phyloP scores from a whole-genome alignment of 345 rosid genomes.

The Murraya koenigii region DNA sequence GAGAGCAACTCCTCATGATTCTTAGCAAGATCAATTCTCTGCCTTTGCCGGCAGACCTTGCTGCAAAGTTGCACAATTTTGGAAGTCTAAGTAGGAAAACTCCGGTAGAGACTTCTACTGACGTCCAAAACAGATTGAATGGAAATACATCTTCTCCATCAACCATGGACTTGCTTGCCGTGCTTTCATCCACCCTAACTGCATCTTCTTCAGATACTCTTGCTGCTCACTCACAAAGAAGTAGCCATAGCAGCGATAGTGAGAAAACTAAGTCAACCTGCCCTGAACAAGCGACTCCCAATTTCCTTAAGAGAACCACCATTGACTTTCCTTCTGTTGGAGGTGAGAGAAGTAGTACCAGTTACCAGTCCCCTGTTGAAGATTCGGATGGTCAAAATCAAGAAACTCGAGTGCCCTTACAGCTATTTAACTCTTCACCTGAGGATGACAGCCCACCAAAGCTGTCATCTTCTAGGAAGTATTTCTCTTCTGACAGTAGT shows the following conservation, averaged over 20 bases:
- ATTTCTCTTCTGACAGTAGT: conserved; percentile 91
- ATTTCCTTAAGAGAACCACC: conserved; percentile 39
- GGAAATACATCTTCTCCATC: conserved; percentile 53
- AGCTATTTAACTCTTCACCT: conserved; percentile 73
- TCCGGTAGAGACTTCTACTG: conserved; percentile 36
- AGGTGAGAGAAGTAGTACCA: conserved; percentile 68
- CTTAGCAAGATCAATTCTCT: conserved; percentile 80
- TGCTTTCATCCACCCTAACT: conserved; percentile 64
- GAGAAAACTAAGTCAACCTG: conserved; percentile 51
- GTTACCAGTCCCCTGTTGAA: conserved; percentile 67
- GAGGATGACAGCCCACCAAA: conserved; percentile 70
- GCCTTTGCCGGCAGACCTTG: conserved; percentile 69
- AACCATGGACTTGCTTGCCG: conserved; percentile 69
- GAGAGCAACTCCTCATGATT: conserved; percentile 71
- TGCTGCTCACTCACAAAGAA: conserved; percentile 55
- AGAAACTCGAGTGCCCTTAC: conserved; percentile 58
- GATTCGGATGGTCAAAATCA: conserved; percentile 69
- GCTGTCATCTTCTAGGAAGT: conserved; percentile 63
- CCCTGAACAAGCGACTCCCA: conserved; percentile 37
- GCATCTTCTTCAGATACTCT: conserved; percentile 61
- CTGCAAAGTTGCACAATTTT: conserved; percentile 53
- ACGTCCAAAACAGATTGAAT: conserved; percentile 41
- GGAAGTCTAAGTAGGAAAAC: conserved; percentile 47
- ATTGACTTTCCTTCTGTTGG: conserved; percentile 45
- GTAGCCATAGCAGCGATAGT: conserved; percentile 57